Evolutionary conservation across 2,329 filamentous ascomycete species (phyloP).

Genomic region (Neurospora crassa): DNA sequence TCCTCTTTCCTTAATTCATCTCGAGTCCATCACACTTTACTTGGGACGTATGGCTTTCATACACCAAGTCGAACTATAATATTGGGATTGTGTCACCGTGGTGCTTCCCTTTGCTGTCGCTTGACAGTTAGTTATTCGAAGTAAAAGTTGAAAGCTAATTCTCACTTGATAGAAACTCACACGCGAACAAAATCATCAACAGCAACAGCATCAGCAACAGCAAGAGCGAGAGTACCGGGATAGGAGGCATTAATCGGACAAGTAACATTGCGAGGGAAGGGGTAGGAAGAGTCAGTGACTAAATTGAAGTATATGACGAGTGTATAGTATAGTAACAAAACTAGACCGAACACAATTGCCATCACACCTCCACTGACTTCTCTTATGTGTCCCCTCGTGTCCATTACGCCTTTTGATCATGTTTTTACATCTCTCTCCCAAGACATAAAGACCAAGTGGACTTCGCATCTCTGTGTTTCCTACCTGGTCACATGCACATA

Average conservation of each 20-base stretch:
- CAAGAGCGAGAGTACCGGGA: neutral
- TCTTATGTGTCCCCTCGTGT: neutral
- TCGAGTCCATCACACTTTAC: neutral
- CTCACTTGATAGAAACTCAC: neutral
- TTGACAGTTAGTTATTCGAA: neutral
- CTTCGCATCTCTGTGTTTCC: neutral
- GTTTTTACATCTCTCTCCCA: neutral
- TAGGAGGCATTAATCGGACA: neutral
- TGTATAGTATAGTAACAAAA: neutral
- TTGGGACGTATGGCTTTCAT: neutral
- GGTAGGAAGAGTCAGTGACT: neutral
- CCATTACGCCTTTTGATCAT: neutral
- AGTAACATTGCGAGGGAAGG: neutral
- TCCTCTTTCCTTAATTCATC: neutral
- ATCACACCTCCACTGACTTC: neutral
- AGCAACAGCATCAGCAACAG: neutral
- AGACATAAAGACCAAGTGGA: neutral
- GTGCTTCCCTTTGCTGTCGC: neutral
- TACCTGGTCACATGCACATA: too few species aligned
- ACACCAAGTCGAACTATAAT: neutral
- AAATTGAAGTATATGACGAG: too few species aligned
- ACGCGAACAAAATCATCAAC: neutral
- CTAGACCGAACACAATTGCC: rapidly evolving
- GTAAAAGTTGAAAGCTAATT: neutral
- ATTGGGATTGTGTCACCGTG: neutral